Conservation (phyloP, 2,329 filamentous ascomycete genomes). For the Xylaria sp. region DNA sequence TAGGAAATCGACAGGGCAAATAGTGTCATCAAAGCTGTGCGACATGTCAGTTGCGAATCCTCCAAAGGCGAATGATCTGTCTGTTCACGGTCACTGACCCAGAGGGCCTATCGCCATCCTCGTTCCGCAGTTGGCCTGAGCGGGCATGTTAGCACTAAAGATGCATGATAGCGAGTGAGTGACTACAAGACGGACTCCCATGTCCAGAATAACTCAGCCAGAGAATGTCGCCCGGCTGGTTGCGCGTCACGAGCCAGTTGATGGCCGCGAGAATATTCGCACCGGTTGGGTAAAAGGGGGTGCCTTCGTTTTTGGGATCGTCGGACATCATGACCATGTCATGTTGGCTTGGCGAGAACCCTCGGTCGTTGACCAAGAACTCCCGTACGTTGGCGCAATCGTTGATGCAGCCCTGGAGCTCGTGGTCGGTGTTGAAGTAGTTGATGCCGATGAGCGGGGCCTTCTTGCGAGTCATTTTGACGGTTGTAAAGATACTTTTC, state of each 20-base stretch:
- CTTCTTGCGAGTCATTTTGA: slow-evolving; percentile 48
- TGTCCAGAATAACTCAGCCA: slow-evolving; percentile 71
- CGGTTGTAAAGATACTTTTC: background rate
- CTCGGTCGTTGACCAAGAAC: slow-evolving; percentile 53
- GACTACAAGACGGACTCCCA: slow-evolving; percentile 53
- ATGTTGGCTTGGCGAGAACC: slow-evolving; percentile 49
- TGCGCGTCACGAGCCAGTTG: slow-evolving; percentile 64
- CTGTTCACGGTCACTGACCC: slow-evolving; percentile 42
- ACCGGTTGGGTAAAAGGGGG: slow-evolving; percentile 50
- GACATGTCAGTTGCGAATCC: slow-evolving; percentile 13
- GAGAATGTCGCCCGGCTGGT: slow-evolving; percentile 61
- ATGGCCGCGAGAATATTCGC: slow-evolving; percentile 61
- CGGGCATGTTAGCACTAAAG: slow-evolving; percentile 2
- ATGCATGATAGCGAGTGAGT: background rate
- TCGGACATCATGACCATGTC: slow-evolving; percentile 54
- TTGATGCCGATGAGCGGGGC: slow-evolving; percentile 50
- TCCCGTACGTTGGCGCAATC: slow-evolving; percentile 52
- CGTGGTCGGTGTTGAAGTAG: slow-evolving; percentile 41
- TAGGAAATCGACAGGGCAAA: slow-evolving; percentile 65
- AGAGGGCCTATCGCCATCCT: slow-evolving; percentile 47
- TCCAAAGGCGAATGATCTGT: background rate
- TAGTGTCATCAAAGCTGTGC: slow-evolving; percentile 59
- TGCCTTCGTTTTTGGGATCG: slow-evolving; percentile 49
- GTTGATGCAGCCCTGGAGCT: slow-evolving; percentile 48
- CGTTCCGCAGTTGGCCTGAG: slow-evolving; percentile 58